Evolutionary conservation across 495 filamentous ascomycete species (phyloP).

Genomic region (Aspergillus saccharolyticus): DNA sequence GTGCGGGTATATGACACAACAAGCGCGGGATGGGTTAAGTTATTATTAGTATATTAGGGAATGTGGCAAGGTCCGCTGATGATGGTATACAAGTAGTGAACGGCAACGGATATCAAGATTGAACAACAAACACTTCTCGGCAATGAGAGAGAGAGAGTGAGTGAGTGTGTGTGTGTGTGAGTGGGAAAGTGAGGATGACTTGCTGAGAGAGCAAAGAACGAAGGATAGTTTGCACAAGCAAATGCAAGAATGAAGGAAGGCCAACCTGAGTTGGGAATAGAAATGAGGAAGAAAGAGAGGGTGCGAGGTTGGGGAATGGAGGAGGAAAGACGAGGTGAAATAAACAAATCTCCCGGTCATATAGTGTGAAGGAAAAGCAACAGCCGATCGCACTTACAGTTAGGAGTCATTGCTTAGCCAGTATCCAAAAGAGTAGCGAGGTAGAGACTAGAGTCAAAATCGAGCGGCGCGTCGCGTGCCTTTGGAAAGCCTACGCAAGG

Average conservation of each 20-base stretch:
- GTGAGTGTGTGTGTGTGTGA: slow-evolving; percentile 9
- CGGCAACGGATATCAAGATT: neutral
- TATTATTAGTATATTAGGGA: slow-evolving; percentile 5
- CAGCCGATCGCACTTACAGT: slow-evolving; percentile 35
- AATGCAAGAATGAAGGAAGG: slow-evolving; percentile 23
- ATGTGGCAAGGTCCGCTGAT: neutral
- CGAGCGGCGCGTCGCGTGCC: slow-evolving; percentile 39
- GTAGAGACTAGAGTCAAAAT: slow-evolving; percentile 21
- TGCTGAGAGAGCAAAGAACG: slow-evolving; percentile 16
- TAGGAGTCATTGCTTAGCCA: slow-evolving; percentile 33
- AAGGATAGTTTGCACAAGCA: slow-evolving; percentile 16
- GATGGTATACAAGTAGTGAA: neutral
- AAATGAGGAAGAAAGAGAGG: slow-evolving; percentile 10
- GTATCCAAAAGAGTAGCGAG: slow-evolving; percentile 19
- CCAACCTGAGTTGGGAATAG: slow-evolving; percentile 11
- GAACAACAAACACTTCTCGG: neutral
- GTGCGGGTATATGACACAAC: slow-evolving; percentile 5
- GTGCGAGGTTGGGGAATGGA: slow-evolving; percentile 25
- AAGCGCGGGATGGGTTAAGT: neutral
- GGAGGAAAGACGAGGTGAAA: slow-evolving; percentile 30
- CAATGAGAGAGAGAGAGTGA: slow-evolving; percentile 9
- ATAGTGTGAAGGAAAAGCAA: slow-evolving; percentile 26
- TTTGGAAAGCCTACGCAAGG: slow-evolving; percentile 32
- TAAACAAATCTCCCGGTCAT: slow-evolving; percentile 41
- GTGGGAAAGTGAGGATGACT: slow-evolving; percentile 13